Percentiles rank a stretch among this genome's conserved stretches.
phyloP scores from a whole-genome alignment of 208 protist genomes.

The Lotmaria passim region DNA sequence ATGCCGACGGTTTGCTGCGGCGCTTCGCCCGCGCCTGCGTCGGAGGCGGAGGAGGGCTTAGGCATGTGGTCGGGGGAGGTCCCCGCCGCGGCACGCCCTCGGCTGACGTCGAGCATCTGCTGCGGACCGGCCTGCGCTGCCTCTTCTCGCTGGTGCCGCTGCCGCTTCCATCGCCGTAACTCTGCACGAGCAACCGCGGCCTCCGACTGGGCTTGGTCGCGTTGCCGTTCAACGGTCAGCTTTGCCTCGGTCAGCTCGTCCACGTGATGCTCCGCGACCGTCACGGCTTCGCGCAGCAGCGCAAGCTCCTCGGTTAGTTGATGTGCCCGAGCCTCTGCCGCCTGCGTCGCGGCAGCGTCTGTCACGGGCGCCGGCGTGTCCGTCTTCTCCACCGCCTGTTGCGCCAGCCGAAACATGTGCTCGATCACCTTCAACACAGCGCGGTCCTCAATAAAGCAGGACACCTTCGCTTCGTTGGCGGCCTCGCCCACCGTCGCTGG shows the following conservation, averaged over 20 bases:
- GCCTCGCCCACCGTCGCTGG: neutral
- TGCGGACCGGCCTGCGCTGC: neutral
- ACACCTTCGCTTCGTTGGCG: slow-evolving; percentile 35
- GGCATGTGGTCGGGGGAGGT: neutral
- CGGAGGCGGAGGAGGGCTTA: slow-evolving; percentile 12
- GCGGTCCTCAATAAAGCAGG: slow-evolving; percentile 55
- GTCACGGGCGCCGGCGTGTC: neutral
- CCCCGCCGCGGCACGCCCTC: neutral
- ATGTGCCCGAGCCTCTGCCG: slow-evolving; percentile 8
- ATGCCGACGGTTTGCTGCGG: neutral
- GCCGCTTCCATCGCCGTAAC: slow-evolving; percentile 66
- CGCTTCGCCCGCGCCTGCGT: slow-evolving; percentile 1
- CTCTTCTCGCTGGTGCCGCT: slow-evolving; percentile 15
- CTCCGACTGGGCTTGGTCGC: slow-evolving; percentile 78
- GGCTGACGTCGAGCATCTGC: neutral
- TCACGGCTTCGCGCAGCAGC: slow-evolving; percentile 49
- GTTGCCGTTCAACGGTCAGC: slow-evolving; percentile 45
- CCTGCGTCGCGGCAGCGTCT: neutral
- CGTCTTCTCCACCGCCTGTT: slow-evolving; percentile 27
- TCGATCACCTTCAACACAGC: slow-evolving; percentile 64
- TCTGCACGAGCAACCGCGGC: slow-evolving; percentile 73
- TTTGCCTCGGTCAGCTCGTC: slow-evolving; percentile 28
- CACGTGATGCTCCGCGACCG: slow-evolving; percentile 50
- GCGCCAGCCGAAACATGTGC: slow-evolving; percentile 78
- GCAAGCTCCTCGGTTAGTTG: slow-evolving; percentile 46